Base-by-base conservation (phyloP, 2,329 filamentous ascomycete genomes). In the Cladosporium sp. region DNA sequence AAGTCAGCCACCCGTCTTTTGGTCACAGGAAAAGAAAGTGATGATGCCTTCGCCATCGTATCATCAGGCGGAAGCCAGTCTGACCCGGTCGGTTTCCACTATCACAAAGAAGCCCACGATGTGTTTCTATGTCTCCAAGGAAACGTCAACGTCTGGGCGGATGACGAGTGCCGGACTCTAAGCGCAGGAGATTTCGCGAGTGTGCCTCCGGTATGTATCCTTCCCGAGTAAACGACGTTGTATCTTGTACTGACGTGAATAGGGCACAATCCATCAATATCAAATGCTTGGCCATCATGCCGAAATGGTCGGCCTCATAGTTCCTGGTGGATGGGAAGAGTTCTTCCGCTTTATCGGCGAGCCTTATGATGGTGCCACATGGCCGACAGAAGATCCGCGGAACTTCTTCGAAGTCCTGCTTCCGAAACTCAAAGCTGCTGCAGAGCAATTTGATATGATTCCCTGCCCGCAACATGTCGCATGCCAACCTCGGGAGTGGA, bases 271-370 rank as follows among this genome's bases (percentile, higher is more conserved):
- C 54, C 85, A 88, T 70, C 85, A 86, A 68, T 85, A 85, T 5
- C 81, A 86, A 64, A 76, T 85, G 28, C 75, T 85, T 1, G 84
- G 84, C 1, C 79, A 83, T 0, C 83, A 86, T 67, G 84, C 84
- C 2, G 85, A 87, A 67, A 80, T 81, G 23, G 75, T 84, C 1
- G 84, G 85, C 16, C 73, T 88, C 3, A 82, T 87, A 30, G 83
- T 83, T 0, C 85, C 85, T 0, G 85, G 84, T 5, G 84, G 85
- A 70, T 87, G 85, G 85, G 77, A 86, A 30, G 84, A 87, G 69
- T 87, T 88, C 76, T 88, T 87, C 76, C 80, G 85, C 58, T 83
- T 85, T 70, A 80, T 87, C 8, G 80, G 80, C 30, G 85, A 87
- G 72, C 77, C 82, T 0, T 86, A 83, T 64, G 67, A 75, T 3